Evolutionary conservation across 2,329 filamentous ascomycete species (phyloP).

Genomic region (Lasiodiplodia sp.): DNA sequence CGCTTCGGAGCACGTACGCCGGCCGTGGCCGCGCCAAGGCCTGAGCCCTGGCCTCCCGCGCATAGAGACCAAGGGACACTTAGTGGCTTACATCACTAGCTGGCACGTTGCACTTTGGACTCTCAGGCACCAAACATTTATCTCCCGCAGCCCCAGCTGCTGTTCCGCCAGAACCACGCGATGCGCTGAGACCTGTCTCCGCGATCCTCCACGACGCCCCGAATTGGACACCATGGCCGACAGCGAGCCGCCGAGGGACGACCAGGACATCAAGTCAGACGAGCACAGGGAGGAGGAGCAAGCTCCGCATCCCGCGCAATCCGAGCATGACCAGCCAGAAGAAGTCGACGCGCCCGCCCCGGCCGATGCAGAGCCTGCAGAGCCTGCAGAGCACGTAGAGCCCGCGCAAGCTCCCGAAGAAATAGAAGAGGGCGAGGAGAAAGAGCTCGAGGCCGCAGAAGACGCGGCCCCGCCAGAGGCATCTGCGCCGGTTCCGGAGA

Average conservation of each 20-base stretch:
- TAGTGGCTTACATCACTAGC: conserved; percentile 16
- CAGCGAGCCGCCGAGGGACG: conserved; percentile 32
- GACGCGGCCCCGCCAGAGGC: conserved; percentile 27
- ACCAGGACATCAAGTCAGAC: conserved; percentile 19
- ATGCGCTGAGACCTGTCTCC: conserved; percentile 23
- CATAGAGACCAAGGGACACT: conserved; percentile 1
- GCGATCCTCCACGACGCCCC: conserved; percentile 29
- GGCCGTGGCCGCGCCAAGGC: conserved; percentile 15
- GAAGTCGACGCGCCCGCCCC: not conserved
- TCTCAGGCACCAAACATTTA: conserved; percentile 1
- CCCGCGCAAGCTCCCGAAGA: not conserved
- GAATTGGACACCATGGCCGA: conserved; percentile 44
- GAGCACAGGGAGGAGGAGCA: conserved; percentile 22
- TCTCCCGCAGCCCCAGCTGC: not conserved
- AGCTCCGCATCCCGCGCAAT: conserved; percentile 17
- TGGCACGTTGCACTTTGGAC: conserved; percentile 18
- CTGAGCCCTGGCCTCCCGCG: not conserved
- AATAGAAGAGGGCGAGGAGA: not conserved
- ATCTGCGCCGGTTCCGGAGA: conserved; percentile 33
- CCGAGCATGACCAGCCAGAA: conserved; percentile 2
- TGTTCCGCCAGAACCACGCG: not conserved
- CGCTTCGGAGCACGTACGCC: conserved; percentile 19
- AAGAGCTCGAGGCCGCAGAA: conserved; percentile 5
- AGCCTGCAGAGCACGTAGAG: not conserved
- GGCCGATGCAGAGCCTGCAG: not conserved